Conservation (phyloP, 306 rosid genomes). For the Vachellia collinsii region DNA sequence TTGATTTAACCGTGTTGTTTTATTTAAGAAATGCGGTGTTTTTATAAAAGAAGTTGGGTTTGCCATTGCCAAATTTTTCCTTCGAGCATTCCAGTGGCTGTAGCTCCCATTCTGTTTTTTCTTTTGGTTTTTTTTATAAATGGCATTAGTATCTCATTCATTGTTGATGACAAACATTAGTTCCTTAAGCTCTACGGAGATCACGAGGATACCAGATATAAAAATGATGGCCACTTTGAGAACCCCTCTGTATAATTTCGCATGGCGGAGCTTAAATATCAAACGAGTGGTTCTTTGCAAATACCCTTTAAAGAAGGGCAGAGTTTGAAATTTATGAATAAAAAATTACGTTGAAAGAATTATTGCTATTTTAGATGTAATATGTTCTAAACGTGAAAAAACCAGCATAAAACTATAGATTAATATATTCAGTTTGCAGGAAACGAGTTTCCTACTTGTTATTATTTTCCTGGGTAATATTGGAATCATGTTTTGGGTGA, state of each 20-base stretch:
- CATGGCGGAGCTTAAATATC: not conserved
- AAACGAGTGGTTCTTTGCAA: not conserved
- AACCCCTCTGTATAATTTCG: not conserved
- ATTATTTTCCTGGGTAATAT: not conserved
- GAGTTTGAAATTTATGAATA: too few relatives aligned
- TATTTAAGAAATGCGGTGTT: not conserved
- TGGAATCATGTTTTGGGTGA: too few relatives aligned
- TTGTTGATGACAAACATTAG: not conserved
- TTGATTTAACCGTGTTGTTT: constrained; percentile 23
- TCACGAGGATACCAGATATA: not conserved
- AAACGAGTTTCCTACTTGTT: not conserved
- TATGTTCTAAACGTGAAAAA: not conserved
- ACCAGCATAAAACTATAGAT: not conserved
- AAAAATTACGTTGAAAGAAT: not conserved
- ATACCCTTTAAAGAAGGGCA: too few relatives aligned
- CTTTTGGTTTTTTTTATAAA: not conserved
- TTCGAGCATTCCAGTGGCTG: constrained; percentile 31
- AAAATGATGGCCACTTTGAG: not conserved
- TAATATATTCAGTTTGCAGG: not conserved
- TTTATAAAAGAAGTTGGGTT: not conserved
- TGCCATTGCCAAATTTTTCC: constrained; percentile 35
- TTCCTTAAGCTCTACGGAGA: not conserved
- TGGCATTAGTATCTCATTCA: not conserved
- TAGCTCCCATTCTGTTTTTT: not conserved
- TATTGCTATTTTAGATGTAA: not conserved